phyloP scores from a whole-genome alignment of 441 rosid genomes.

The Brassica hybrid region DNA sequence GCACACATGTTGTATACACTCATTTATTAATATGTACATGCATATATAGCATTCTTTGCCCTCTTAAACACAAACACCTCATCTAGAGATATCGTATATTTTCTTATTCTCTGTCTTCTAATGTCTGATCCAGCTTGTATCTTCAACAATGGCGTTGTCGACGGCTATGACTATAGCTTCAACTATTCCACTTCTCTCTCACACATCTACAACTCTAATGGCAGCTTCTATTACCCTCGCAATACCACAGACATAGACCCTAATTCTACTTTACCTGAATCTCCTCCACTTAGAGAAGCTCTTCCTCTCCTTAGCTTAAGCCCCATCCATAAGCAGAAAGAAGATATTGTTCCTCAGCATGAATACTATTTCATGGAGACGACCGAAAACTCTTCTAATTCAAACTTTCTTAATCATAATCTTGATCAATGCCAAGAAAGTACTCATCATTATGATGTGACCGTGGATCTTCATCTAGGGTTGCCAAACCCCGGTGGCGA shows the following conservation, averaged over 20 bases:
- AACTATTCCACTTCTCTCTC: slow-evolving; percentile 52
- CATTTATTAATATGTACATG: slow-evolving; percentile 21
- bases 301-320: slow-evolving; percentile 80
- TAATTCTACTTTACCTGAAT: slow-evolving; percentile 40
- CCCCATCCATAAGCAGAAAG: slow-evolving; percentile 52
- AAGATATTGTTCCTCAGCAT: slow-evolving; percentile 39
- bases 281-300: slow-evolving; percentile 90
- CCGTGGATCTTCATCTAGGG: slow-evolving; percentile 92
- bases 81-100: slow-evolving; percentile 22
- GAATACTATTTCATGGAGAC: slow-evolving; percentile 46
- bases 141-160: slow-evolving; percentile 59
- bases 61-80: slow-evolving; percentile 27
- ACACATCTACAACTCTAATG: slow-evolving; percentile 47
- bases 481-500: slow-evolving; percentile 67
- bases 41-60: slow-evolving; percentile 36
- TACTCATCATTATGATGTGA: slow-evolving; percentile 48
- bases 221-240: slow-evolving; percentile 38
- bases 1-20: slow-evolving; percentile 47
- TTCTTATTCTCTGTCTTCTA: slow-evolving; percentile 43
- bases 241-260: slow-evolving; percentile 32
- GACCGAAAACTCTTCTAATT: slow-evolving; percentile 38
- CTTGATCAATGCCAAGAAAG: slow-evolving; percentile 36
- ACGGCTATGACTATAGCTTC: slow-evolving; percentile 44
- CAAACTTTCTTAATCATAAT: slow-evolving; percentile 34
- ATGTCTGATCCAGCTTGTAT: slow-evolving; percentile 82